Conservation (phyloP, 2,329 filamentous ascomycete genomes). For the Aspergillus sp. region DNA sequence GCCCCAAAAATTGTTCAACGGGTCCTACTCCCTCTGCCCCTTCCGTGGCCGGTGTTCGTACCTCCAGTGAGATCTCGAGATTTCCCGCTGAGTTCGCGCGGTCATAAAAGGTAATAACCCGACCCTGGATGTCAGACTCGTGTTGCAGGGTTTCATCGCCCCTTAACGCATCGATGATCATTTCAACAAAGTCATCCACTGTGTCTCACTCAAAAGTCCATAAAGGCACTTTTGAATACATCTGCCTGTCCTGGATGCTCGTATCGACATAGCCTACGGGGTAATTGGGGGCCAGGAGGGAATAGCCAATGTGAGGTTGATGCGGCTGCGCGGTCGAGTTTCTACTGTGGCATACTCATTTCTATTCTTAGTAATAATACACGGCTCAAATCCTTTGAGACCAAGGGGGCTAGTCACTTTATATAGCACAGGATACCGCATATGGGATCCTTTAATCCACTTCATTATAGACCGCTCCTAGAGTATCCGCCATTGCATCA, state of each 20-base stretch:
- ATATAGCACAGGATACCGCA: too few relatives aligned
- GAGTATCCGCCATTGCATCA: too few relatives aligned
- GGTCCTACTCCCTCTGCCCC: too few relatives aligned
- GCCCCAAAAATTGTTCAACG: too few relatives aligned
- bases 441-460: too few relatives aligned
- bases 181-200: slow-evolving; percentile 18
- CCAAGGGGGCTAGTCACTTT: too few relatives aligned
- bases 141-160: slow-evolving; percentile 7
- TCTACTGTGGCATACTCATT: not conserved
- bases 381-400: too few relatives aligned
- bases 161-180: not conserved
- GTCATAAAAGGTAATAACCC: slow-evolving; percentile 11
- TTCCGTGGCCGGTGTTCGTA: too few relatives aligned
- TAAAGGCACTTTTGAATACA: slow-evolving; percentile 16
- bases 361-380: too few relatives aligned
- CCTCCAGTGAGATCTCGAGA: not conserved
- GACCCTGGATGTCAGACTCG: slow-evolving; percentile 11
- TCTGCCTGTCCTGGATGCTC: slow-evolving; percentile 10
- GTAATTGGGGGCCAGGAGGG: slow-evolving; percentile 8
- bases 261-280: slow-evolving; percentile 8
- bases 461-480: too few relatives aligned
- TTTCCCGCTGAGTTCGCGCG: slow-evolving; percentile 9
- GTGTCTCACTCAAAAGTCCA: slow-evolving; percentile 3
- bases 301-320: slow-evolving; percentile 13
- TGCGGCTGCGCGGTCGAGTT: slow-evolving; percentile 7